Evolutionary conservation across 495 filamentous ascomycete genomes (phyloP), one percentile per base, ranked within the genome.

Genomic region (Ascodesmis nigricans): DNA sequence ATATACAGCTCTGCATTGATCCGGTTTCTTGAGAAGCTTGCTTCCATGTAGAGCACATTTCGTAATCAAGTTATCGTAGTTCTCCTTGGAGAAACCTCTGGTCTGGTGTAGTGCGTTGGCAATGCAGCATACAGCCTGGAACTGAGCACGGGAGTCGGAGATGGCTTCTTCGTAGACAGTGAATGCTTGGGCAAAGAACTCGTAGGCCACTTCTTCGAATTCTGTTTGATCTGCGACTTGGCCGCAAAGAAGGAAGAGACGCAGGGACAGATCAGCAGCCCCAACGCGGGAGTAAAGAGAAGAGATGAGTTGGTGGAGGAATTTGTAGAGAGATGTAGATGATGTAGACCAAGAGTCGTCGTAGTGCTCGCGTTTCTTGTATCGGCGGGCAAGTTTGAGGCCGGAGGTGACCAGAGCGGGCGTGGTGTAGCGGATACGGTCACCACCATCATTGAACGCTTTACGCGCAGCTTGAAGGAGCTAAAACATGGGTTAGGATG

Each of bases 161-260:
- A 97, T 77, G 1, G 77, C 70, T 56, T 95, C 90, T 51, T 97
- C 87, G 52, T 97, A 97, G 20, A 95, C 80, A 0, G 87, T 95
- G 41, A 97, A 97, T 1, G 87, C 87, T 51, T 97, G 90, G 2
- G 84, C 87, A 47, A 93, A 97, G 62, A 90, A 95, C 55, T 97
- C 87, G 55, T 97, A 97, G 11, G 78, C 75, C 17, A 92, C 76
- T 56, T 95, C 87, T 54, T 95, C 87, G 43, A 83, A 83, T 9
- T 75, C 78, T 3, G 73, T 83, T 53, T 87, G 78, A 46, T 92
- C 84, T 15, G 90, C 81, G 19, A 84, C 73, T 55, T 93, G 83
- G 10, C 87, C 87, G 49, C 80, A 91, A 40, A 76, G 71, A 33
- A 83, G 69, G 52, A 93, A 95, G 5, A 93, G 61, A 3, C 87